phyloP scores from a whole-genome alignment of 2,329 filamentous ascomycete species.

The Cercospora sp. region DNA sequence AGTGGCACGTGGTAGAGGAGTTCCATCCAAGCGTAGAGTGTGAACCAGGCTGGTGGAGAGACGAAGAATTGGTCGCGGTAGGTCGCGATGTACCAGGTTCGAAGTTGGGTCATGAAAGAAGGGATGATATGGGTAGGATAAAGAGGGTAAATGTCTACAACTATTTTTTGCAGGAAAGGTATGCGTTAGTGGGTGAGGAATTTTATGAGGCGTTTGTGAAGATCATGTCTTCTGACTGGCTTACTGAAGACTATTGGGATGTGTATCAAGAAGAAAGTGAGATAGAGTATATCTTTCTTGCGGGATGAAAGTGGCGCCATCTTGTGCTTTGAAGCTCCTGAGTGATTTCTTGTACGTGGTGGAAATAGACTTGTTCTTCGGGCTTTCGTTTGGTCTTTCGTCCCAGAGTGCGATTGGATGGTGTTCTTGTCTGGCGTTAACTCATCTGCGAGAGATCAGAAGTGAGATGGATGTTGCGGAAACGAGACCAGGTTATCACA shows the following conservation, averaged over 20 bases:
- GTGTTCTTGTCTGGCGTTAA: background rate
- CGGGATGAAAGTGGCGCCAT: slow-evolving; percentile 36
- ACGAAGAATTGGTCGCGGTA: slow-evolving; percentile 66
- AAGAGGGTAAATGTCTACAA: slow-evolving; percentile 61
- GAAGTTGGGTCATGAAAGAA: slow-evolving; percentile 51
- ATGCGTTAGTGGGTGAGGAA: slow-evolving; percentile 1
- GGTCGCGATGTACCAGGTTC: slow-evolving; percentile 59
- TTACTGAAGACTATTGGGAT: slow-evolving; percentile 62
- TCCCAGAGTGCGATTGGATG: background rate
- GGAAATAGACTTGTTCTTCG: no score
- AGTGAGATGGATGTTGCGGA: background rate
- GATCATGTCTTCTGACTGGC: slow-evolving; percentile 31
- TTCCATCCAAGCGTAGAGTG: slow-evolving; percentile 57
- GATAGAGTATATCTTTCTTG: slow-evolving; percentile 51
- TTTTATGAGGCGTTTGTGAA: no score
- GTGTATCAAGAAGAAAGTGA: slow-evolving; percentile 63
- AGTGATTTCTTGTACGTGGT: background rate
- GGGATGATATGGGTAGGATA: slow-evolving; percentile 57
- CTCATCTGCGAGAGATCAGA: background rate
- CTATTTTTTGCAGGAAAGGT: slow-evolving; percentile 40
- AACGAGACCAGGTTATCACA: background rate
- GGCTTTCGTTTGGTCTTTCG: background rate
- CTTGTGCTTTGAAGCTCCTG: slow-evolving; percentile 3
- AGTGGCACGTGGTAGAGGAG: slow-evolving; percentile 61
- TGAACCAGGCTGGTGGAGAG: slow-evolving; percentile 60